These are phyloP conservation scores for Aspergillus intermedius DNA, from an alignment of 2,329 filamentous ascomycete genomes.

Conservation along the genomic window DNA sequence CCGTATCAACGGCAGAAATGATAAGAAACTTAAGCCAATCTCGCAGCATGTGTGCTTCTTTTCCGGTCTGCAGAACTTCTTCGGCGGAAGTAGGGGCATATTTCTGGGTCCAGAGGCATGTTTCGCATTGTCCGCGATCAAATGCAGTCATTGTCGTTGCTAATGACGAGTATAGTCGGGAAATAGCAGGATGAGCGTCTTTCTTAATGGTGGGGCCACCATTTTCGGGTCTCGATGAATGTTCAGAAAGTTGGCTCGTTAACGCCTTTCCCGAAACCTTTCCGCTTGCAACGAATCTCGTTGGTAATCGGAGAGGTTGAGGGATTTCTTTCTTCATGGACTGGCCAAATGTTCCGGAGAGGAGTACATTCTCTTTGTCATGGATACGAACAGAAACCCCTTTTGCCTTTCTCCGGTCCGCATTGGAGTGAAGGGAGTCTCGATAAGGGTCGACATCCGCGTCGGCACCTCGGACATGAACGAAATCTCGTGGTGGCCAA, in stretches of 20 bases:
- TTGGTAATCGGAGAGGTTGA: conserved; percentile 22
- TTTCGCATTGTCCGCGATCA: conserved; percentile 71
- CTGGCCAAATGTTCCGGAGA: conserved; percentile 7
- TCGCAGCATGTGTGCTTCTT: conserved; percentile 63
- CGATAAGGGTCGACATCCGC: not conserved
- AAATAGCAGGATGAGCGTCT: conserved; percentile 52
- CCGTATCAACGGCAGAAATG: conserved; percentile 68
- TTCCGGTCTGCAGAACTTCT: conserved; percentile 69
- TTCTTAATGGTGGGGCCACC: conserved; percentile 4
- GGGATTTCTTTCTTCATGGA: not conserved
- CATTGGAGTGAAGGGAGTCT: not conserved
- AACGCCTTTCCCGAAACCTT: conserved; percentile 22
- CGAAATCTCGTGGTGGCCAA: conserved; percentile 33
- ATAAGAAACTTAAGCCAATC: conserved; percentile 75
- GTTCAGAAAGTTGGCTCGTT: conserved; percentile 22
- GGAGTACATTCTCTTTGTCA: conserved; percentile 29
- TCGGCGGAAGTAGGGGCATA: conserved; percentile 65
- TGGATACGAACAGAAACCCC: conserved; percentile 24
- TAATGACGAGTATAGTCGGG: conserved; percentile 55
- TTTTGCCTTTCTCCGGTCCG: conserved; percentile 35
- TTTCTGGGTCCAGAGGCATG: conserved; percentile 69
- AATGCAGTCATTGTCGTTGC: conserved; percentile 64
- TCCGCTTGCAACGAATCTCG: conserved; percentile 24
- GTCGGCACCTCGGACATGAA: conserved; percentile 46
- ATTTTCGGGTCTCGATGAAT: not conserved